Evolutionary conservation across 176 grass and related monocot genomes (phyloP).

Genomic region (Musa acuminata): DNA sequence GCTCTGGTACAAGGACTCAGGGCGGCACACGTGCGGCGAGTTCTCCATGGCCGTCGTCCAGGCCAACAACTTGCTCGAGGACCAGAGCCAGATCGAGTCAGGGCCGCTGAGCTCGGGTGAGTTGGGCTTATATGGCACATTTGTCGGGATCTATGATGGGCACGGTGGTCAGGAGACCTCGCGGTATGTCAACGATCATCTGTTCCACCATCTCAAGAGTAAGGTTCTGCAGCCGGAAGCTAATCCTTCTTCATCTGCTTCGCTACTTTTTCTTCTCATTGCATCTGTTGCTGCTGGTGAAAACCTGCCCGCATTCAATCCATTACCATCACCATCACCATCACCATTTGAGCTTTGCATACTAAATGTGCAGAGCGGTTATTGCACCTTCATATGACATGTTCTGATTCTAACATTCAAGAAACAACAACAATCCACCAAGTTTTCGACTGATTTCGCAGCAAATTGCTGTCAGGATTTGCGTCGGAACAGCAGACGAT

Average conservation of each 20-base stretch:
- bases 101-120: constrained; percentile 46
- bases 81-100: constrained; percentile 81
- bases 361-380: too few species aligned
- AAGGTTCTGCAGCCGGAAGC: constrained; percentile 9
- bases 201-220: constrained; percentile 66
- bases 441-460: neutral
- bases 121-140: constrained; percentile 37
- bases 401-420: neutral
- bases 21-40: constrained; percentile 48
- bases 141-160: constrained; percentile 80
- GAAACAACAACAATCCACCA: too few species aligned
- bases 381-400: neutral
- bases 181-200: constrained; percentile 54
- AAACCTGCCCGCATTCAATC: too few species aligned
- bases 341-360: too few species aligned
- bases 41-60: constrained; percentile 92
- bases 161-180: constrained; percentile 76
- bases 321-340: too few species aligned
- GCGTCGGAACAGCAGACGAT: constrained; percentile 62
- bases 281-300: too few species aligned
- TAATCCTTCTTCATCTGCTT: neutral
- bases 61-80: constrained; percentile 83
- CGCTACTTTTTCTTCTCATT: neutral
- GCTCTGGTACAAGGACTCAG: constrained; percentile 77
- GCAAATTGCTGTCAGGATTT: constrained; percentile 30